These are phyloP conservation scores for Thielaviopsis populi DNA, from an alignment of 2,329 filamentous ascomycete genomes.

Conservation along the genomic window DNA sequence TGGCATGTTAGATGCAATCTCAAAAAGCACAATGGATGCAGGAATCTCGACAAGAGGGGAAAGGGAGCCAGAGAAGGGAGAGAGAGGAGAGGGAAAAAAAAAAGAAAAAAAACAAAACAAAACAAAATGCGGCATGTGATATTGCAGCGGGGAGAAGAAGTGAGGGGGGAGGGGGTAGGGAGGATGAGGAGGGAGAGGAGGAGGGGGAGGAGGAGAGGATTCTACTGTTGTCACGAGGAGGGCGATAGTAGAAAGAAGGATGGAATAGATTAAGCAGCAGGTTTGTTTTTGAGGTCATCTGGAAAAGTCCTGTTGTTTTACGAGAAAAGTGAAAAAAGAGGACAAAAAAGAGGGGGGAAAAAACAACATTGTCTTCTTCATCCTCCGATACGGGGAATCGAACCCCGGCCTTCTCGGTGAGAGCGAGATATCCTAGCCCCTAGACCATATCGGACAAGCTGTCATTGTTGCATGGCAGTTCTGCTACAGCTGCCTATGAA, in stretches of 20 bases:
- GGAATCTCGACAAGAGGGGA: not conserved
- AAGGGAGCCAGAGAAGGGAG: not conserved
- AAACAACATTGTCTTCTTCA: not conserved
- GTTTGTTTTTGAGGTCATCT: not conserved
- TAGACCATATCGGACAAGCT: constrained; percentile 13
- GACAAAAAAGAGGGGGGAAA: not conserved
- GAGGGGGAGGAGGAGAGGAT: not conserved
- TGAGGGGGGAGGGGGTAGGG: too few relatives aligned
- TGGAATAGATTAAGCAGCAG: too few relatives aligned
- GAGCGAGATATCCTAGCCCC: constrained; percentile 9
- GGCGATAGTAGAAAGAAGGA: too few relatives aligned
- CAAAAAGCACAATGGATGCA: not conserved
- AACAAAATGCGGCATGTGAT: too few relatives aligned
- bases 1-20: not conserved
- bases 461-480: not conserved
- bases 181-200: too few relatives aligned
- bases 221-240: not conserved
- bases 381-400: constrained; percentile 20
- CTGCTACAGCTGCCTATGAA: not conserved
- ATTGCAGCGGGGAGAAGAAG: too few relatives aligned
- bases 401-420: constrained; percentile 20
- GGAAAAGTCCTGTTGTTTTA: not conserved
- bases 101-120: too few relatives aligned
- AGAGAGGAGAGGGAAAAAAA: too few relatives aligned
- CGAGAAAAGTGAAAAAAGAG: not conserved